These are phyloP conservation scores for Pleurotus pulmonarius DNA, from an alignment of 768 basidiomycete species.

Conservation along the genomic window DNA sequence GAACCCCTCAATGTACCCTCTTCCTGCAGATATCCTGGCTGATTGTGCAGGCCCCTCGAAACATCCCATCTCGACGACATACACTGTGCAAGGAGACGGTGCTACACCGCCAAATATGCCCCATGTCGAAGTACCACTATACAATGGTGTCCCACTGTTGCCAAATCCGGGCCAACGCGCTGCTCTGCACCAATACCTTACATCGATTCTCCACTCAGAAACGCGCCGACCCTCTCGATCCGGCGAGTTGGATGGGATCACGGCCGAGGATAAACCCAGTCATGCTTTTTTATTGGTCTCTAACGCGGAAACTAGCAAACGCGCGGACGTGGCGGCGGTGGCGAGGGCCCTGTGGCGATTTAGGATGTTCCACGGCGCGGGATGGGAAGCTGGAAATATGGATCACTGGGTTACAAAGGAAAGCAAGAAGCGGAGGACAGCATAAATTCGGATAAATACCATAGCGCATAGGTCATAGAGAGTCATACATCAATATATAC, in stretches of 20 bases:
- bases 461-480: constrained; percentile 3
- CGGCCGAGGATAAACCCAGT: constrained; percentile 44
- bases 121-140: constrained; percentile 48
- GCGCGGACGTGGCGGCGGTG: constrained; percentile 60
- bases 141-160: constrained; percentile 64
- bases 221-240: not conserved
- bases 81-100: constrained; percentile 11
- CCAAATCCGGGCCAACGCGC: constrained; percentile 60
- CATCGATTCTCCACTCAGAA: constrained; percentile 14
- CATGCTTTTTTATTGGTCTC: constrained; percentile 70
- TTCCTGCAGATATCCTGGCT: not conserved
- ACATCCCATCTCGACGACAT: constrained; percentile 26
- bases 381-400: constrained; percentile 34
- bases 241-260: not conserved
- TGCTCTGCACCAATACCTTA: constrained; percentile 46
- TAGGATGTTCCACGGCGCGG: constrained; percentile 68
- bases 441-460: constrained; percentile 4
- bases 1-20: constrained; percentile 29
- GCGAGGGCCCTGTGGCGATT: constrained; percentile 78
- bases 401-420: constrained; percentile 6
- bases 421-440: constrained; percentile 6
- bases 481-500: constrained; percentile 7
- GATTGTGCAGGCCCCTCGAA: constrained; percentile 14
- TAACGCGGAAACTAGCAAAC: constrained; percentile 39
- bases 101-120: constrained; percentile 19